Evolutionary conservation across 306 rosid species (phyloP).

Genomic region (Albizia julibrissin): DNA sequence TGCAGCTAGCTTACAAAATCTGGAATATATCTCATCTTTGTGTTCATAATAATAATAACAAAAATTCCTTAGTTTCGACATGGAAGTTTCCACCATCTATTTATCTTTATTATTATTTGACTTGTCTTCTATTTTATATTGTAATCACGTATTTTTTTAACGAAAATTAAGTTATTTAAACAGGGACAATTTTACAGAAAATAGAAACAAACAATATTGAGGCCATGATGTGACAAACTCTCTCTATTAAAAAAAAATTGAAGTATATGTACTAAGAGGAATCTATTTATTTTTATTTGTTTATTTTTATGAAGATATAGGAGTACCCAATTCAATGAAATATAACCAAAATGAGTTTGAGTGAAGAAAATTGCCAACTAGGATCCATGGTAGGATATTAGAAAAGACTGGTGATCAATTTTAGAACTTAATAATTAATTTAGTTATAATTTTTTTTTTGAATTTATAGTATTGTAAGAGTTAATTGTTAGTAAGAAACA

Average conservation of each 20-base stretch:
- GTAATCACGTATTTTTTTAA: not conserved
- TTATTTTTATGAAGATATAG: not conserved
- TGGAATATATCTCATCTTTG: not conserved
- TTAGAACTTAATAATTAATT: not conserved
- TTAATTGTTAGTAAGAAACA: not conserved
- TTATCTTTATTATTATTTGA: not conserved
- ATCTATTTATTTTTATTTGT: not conserved
- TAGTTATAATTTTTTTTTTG: not conserved
- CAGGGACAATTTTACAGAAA: not conserved
- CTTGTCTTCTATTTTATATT: not conserved
- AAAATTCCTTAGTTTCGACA: not conserved
- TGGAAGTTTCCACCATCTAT: not conserved
- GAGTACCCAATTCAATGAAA: not conserved
- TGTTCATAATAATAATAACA: not conserved
- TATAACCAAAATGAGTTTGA: not conserved
- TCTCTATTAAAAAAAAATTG: not conserved
- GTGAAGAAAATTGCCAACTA: not conserved
- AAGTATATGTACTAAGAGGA: not conserved
- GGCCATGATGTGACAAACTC: not conserved
- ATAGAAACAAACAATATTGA: not conserved
- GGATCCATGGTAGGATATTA: not conserved
- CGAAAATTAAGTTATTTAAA: not conserved
- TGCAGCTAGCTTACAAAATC: conserved; percentile 15
- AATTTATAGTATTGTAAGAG: not conserved
- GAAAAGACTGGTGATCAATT: not conserved